Evolutionary conservation across 2,329 filamentous ascomycete genomes (phyloP), one percentile per base, ranked within the genome.

Genomic region (Tolypocladium tundrense): DNA sequence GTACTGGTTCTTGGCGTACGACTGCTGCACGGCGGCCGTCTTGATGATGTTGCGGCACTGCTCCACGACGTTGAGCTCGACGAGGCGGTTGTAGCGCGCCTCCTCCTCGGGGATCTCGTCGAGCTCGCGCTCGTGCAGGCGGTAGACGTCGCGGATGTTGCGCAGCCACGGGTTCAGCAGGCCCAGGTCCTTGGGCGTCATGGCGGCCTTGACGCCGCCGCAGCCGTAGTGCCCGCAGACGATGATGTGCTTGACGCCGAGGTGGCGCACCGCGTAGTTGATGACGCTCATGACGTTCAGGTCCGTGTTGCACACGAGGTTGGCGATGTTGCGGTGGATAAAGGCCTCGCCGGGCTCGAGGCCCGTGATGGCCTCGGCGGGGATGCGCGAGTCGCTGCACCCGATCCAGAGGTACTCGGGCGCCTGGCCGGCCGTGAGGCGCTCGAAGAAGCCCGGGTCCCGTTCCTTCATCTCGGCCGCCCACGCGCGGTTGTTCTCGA

Each of bases 281-380:
- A 96, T 90, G 66, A 96, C 91, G 70, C 83, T 83, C 71, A 90
- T 86, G 54, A 86, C 85, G 72, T 86, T 91, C 68, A 95, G 81
- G 70, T 97, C 92, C 62, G 85, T 87, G 69, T 86, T 84, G 75
- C 85, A 85, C 58, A 96, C 81, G 63, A 95, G 81, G 78, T 96
- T 96, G 75, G 91, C 91, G 72, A 96, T 96, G 70, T 97, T 96
- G 74, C 92, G 89, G 79, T 96, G 91, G 64, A 95, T 88, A 73
- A 96, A 97, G 67, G 93, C 88, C 74, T 96, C 90, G 65, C 91
- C 91, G n/a, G 91, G 90, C 68, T 88, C 80, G 58, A 93, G 82
- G 63, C 88, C 87, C 53, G 91, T 85, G 71, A 97, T 86, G 68
- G 89, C 89, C 68, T 92, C 93, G 66, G 93, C 91, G n/a, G 92